These are phyloP conservation scores for Hippophae rhamnoides DNA, from an alignment of 306 rosid genomes.

Conservation along the genomic window DNA sequence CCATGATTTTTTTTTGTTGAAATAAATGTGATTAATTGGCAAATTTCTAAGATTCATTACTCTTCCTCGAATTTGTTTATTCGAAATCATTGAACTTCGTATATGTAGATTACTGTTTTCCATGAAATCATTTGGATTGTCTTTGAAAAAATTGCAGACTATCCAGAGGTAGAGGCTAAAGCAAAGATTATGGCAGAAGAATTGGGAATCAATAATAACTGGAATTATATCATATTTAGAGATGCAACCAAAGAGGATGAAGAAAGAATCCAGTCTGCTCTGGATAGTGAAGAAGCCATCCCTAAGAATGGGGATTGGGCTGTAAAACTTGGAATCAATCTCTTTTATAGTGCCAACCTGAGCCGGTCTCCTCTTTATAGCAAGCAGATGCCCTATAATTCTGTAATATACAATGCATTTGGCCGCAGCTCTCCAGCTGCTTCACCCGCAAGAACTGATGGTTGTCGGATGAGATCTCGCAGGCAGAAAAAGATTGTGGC, in stretches of 20 bases:
- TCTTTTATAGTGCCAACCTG: conserved; percentile 87
- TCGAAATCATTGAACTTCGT: no score
- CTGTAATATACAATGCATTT: conserved; percentile 83
- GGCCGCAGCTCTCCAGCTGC: conserved; percentile 59
- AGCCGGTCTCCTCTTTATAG: conserved; percentile 90
- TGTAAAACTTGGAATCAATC: conserved; percentile 94
- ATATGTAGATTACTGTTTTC: conserved; percentile 8
- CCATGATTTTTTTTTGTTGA: no score
- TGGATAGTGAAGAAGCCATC: conserved; percentile 84
- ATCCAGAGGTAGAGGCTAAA: conserved; percentile 85
- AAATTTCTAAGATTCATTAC: no score
- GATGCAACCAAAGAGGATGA: conserved; percentile 65
- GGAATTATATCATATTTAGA: conserved; percentile 57
- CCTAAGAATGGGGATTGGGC: conserved; percentile 95
- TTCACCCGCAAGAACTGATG: conserved; percentile 47
- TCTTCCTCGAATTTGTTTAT: no score
- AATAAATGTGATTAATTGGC: no score
- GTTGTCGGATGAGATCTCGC: conserved; percentile 58
- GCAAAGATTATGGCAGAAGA: conserved; percentile 70
- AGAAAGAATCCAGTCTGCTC: conserved; percentile 67
- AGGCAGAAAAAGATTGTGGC: conserved; percentile 77
- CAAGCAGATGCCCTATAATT: conserved; percentile 97
- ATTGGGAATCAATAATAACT: conserved; percentile 43
- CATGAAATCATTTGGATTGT: conserved; percentile 17
- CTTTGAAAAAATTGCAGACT: conserved; percentile 41